phyloP scores from a whole-genome alignment of 352 stramenopile genomes.

The Pilasporangium apinafurcum region DNA sequence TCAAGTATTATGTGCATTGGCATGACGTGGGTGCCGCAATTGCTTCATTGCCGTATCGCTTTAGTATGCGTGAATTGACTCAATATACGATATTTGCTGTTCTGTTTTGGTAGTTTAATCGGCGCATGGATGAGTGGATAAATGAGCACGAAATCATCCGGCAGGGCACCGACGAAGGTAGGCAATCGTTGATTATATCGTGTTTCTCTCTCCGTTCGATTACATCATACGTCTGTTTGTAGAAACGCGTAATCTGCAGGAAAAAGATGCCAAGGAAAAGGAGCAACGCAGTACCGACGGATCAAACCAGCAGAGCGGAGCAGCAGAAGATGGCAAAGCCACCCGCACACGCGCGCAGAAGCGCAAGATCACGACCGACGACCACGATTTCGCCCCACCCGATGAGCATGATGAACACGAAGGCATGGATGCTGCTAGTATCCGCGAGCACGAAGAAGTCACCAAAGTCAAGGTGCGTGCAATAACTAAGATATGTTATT shows the following conservation, averaged over 20 bases:
- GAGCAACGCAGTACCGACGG: constrained; percentile 24
- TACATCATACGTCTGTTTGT: not conserved
- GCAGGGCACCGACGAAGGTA: constrained; percentile 55
- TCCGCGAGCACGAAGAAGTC: constrained; percentile 97
- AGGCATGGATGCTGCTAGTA: constrained; percentile 95
- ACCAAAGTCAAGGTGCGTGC: constrained; percentile 90
- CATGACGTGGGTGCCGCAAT: constrained; percentile 41
- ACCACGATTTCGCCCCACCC: constrained; percentile 78
- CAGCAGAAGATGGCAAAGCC: not conserved
- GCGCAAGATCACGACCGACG: constrained; percentile 50
- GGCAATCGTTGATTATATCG: not conserved
- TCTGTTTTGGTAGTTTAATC: constrained; percentile 53
- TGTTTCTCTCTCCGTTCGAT: not conserved
- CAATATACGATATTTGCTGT: not conserved
- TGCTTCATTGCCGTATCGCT: not conserved
- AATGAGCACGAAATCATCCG: constrained; percentile 76
- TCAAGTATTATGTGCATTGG: constrained; percentile 86
- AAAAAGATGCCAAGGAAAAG: constrained; percentile 75
- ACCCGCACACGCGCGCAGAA: constrained; percentile 62
- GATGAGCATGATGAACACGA: constrained; percentile 97
- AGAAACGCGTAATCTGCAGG: constrained; percentile 63
- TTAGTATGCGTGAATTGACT: too few species aligned
- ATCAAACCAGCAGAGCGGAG: constrained; percentile 14
- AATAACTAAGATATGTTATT: not conserved
- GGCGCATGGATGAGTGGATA: constrained; percentile 88